Evolutionary conservation across 2,329 filamentous ascomycete species (phyloP).

Genomic region (Trichoderma sp.): DNA sequence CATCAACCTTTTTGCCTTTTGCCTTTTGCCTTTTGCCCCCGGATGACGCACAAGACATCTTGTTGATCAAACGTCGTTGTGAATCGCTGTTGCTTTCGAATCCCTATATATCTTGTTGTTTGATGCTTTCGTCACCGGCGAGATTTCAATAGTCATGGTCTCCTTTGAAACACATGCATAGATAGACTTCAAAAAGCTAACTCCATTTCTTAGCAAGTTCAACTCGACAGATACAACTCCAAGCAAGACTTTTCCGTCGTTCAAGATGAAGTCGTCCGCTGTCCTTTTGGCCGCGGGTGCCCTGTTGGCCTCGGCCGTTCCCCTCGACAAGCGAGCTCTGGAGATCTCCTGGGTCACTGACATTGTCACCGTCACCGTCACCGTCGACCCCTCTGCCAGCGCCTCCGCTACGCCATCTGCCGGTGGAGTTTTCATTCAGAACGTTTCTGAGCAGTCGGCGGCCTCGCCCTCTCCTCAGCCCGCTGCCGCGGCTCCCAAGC

Average conservation of each 20-base stretch:
- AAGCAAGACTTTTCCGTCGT: background rate
- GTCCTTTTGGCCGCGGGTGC: conserved; percentile 46
- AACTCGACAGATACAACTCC: background rate
- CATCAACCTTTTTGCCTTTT: background rate
- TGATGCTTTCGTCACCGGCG: background rate
- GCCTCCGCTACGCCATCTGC: conserved; percentile 22
- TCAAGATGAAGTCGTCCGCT: conserved; percentile 52
- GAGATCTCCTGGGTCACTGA: conserved; percentile 42
- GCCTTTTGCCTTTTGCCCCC: too few species aligned
- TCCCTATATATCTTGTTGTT: background rate
- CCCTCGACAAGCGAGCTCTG: conserved; percentile 41
- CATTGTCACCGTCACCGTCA: conserved; percentile 45
- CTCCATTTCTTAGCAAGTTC: background rate
- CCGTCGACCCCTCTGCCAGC: conserved; percentile 28
- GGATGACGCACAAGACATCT: background rate
- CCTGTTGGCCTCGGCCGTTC: conserved; percentile 44
- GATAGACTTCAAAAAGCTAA: conserved; percentile 10
- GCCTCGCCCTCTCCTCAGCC: conserved; percentile 9
- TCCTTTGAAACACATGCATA: background rate
- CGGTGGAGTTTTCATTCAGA: conserved; percentile 28
- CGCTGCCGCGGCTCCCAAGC: conserved; percentile 9
- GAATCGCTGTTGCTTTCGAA: conserved; percentile 13
- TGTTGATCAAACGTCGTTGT: background rate
- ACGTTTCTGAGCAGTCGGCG: conserved; percentile 14
- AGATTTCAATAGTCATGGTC: background rate